Percentiles rank a stretch among this genome's conserved stretches.
Evolutionary conservation across 495 filamentous ascomycete genomes (phyloP).

Genomic region (Pyrenula aspistea): DNA sequence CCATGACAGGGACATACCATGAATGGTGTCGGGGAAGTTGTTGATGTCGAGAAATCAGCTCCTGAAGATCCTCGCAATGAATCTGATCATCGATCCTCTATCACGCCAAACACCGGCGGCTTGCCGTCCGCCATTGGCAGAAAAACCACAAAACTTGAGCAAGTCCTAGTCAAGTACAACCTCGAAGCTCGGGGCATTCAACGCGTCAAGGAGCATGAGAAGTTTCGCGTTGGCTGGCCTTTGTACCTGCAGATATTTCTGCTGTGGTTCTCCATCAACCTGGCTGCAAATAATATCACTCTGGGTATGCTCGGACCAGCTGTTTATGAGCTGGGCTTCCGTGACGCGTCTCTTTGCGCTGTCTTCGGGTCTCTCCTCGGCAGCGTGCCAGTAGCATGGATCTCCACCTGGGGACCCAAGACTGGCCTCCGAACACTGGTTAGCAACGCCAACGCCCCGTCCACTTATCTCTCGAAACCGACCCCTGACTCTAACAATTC

Average conservation of each 20-base stretch:
- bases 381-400: slow-evolving; percentile 48
- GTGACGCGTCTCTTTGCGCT: slow-evolving; percentile 52
- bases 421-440: slow-evolving; percentile 63
- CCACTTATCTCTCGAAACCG: slow-evolving; percentile 1
- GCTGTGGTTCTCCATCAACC: slow-evolving; percentile 66
- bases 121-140: neutral
- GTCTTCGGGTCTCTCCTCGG: slow-evolving; percentile 54
- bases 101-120: neutral
- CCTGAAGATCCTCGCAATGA: neutral
- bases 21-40: neutral
- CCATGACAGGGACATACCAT: neutral
- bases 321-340: slow-evolving; percentile 56
- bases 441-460: slow-evolving; percentile 1
- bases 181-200: slow-evolving; percentile 67
- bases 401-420: slow-evolving; percentile 59
- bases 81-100: neutral
- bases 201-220: slow-evolving; percentile 51
- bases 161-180: slow-evolving; percentile 36
- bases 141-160: slow-evolving; percentile 16
- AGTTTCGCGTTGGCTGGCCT: slow-evolving; percentile 41
- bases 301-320: slow-evolving; percentile 61
- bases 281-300: slow-evolving; percentile 65
- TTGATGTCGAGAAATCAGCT: neutral
- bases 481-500: neutral
- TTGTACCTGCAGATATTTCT: slow-evolving; percentile 51